Evolutionary conservation across 331 rosid species (phyloP).

Genomic region (Malus hybrid): DNA sequence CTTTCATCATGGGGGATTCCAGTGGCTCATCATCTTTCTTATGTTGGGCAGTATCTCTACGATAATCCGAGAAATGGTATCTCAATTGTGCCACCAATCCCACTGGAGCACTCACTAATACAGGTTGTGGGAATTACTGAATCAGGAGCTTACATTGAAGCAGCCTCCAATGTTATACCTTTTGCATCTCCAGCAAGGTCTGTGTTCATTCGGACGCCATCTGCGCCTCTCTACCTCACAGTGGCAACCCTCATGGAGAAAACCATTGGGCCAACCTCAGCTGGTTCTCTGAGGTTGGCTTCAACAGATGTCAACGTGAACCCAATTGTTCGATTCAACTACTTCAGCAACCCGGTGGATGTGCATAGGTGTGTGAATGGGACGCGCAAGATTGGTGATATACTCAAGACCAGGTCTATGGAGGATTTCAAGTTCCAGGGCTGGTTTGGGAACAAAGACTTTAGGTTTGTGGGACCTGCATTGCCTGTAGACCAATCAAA

Average conservation of each 20-base stretch:
- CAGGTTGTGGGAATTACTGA: constrained; percentile 82
- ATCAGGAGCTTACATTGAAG: constrained; percentile 74
- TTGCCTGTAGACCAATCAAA: constrained; percentile 38
- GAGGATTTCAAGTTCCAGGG: constrained; percentile 51
- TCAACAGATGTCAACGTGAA: constrained; percentile 48
- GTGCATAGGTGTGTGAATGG: constrained; percentile 71
- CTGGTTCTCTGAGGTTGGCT: constrained; percentile 54
- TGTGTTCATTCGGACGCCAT: constrained; percentile 36
- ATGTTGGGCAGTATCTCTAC: constrained; percentile 64
- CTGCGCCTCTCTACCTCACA: constrained; percentile 47
- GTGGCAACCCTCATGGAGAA: constrained; percentile 79
- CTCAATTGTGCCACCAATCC: constrained; percentile 61
- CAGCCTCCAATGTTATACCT: constrained; percentile 70
- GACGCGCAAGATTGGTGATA: constrained; percentile 46
- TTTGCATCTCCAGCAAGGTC: constrained; percentile 40
- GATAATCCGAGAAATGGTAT: constrained; percentile 87
- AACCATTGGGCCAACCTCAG: constrained; percentile 55
- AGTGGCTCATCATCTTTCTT: constrained; percentile 56
- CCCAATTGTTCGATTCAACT: constrained; percentile 71
- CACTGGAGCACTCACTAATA: constrained; percentile 75
- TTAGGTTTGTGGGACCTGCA: constrained; percentile 62
- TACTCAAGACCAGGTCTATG: constrained; percentile 51
- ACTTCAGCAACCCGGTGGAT: constrained; percentile 52
- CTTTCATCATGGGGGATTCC: constrained; percentile 82
- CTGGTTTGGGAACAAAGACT: constrained; percentile 43